A percentile compares a stretch with the other conserved stretches of the same genome.
phyloP scores from a whole-genome alignment of 352 stramenopile species.

The Phytophthora vignae region DNA sequence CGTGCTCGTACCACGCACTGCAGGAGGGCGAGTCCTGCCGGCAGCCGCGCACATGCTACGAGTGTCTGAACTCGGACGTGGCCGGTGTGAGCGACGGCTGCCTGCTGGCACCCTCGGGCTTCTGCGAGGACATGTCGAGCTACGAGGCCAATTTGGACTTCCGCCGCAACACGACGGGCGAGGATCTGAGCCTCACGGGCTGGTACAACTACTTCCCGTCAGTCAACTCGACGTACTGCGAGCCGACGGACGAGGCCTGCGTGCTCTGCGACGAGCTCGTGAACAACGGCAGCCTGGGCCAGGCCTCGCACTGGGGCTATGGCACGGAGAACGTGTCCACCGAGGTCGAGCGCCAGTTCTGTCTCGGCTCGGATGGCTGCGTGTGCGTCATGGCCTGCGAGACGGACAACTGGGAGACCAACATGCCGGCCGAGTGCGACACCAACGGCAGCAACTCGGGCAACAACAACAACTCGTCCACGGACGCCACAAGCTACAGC shows the following conservation, averaged over 20 bases:
- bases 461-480: slow-evolving; percentile 14
- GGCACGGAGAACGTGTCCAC: slow-evolving; percentile 43
- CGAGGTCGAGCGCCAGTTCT: slow-evolving; percentile 61
- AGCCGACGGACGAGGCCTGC: slow-evolving; percentile 59
- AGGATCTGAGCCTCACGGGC: slow-evolving; percentile 38
- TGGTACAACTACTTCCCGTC: slow-evolving; percentile 79
- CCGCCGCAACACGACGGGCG: slow-evolving; percentile 56
- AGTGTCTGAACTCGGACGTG: slow-evolving; percentile 70
- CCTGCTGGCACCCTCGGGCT: slow-evolving; percentile 60
- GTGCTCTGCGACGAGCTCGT: slow-evolving; percentile 52
- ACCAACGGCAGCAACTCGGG: slow-evolving; percentile 23
- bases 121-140: slow-evolving; percentile 62
- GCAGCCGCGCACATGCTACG: slow-evolving; percentile 68
- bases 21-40: slow-evolving; percentile 50
- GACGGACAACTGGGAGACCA: slow-evolving; percentile 57
- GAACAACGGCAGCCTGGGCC: slow-evolving; percentile 34
- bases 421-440: slow-evolving; percentile 59
- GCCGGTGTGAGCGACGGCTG: slow-evolving; percentile 48
- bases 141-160: slow-evolving; percentile 66
- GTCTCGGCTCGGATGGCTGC: slow-evolving; percentile 57
- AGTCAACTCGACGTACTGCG: slow-evolving; percentile 71
- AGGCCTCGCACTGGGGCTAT: slow-evolving; percentile 27
- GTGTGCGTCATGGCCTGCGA: slow-evolving; percentile 75
- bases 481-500: slow-evolving; percentile 47
- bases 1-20: slow-evolving; percentile 72